Base-by-base conservation (phyloP, 441 rosid species). In the Pelargonium australe region DNA sequence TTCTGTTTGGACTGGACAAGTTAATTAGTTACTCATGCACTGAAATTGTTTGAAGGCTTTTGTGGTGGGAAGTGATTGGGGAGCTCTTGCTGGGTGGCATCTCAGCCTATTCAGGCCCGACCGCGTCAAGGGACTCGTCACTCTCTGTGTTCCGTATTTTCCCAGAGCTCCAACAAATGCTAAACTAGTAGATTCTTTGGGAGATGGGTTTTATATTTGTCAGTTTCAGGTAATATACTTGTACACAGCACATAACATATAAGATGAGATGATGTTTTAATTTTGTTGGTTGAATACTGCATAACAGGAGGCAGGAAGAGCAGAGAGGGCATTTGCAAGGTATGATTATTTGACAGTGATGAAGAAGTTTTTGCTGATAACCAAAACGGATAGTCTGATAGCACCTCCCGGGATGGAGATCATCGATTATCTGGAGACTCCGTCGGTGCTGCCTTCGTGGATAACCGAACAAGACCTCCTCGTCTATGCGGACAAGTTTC, bases 51-150 rank as follows among this genome's bases (percentile, higher is more conserved):
- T 3, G 19, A 37, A 88, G 92, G 91, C 89, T 63, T 85, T 83
- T 80, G 85, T 88, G 20, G 88, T 76, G 51, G 96, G 91, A 28
- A 89, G 85, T 78, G 96, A 90, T 67, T 85, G 89, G 91, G 97
- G 95, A 75, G 85, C 91, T 37, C 20, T 67, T 34, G 66, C 71
- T 47, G 92, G 78, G 68, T 90, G 91, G 95, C 69, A 61, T 68
- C 76, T 89, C 44, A 76, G 87, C 69, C 70, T 84, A 51, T 80
- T 74, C 67, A 82, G 89, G 77, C 90, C 95, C 68, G 95, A 86
- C 61, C 72, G 88, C 72, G 79, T 88, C 66, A 87, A 82, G 78
- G 97, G 86, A 25, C 76, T 86, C 64, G 75, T 86, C 58, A 69
- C 80, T 41, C 72, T 87, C 7, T 81, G 83, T 69, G 80, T 83